Evolutionary conservation across 805 yeast genomes (phyloP), one percentile per base, ranked within the genome.

Genomic region (Myxozyma melibiosi): DNA sequence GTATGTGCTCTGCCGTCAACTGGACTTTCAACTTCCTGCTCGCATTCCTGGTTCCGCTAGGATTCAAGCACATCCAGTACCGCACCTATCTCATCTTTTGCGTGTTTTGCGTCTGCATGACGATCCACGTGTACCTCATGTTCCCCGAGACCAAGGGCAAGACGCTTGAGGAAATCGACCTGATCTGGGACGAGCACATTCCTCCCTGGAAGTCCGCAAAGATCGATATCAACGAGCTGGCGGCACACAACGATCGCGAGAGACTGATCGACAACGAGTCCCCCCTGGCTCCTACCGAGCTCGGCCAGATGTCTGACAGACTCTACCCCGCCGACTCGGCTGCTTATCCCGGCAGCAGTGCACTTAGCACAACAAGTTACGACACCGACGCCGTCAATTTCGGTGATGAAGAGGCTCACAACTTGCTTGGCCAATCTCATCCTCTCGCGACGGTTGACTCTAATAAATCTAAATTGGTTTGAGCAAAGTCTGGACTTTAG

Each of bases 111-210:
- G 73, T 72, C 24, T 75, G 71, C 59, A 76, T 80, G 78, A 76
- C 77, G 40, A 56, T 80, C 50, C 83, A 68, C 25, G 67, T 70
- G 27, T 66, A 74, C 55, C 67, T 83, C 57, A 81, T 82, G 72
- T 83, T 84, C 80, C 88, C 86, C 35, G 90, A 85, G 72, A 85
- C 90, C 34, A 85, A 84, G 73, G 85, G 80, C 64, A 82, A 80
- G 73, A 82, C 89, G 11, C 76, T 85, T 68, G 90, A 85, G 72
- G 89, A 85, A 71, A 82, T 85, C 58, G 90, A 85, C 16, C 25
- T 51, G 34, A 44, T 51, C 3, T 51, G 55, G 56, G 56, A 24
- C 28, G 54, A 38, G 31, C 39, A 20, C 31, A 38, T 22, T 45
- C 53, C 51, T 22, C 71, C 8, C 76, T 75, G 45, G 45, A 49